Base-by-base conservation (phyloP, 495 filamentous ascomycete species). In the Penicillium bovifimosum region DNA sequence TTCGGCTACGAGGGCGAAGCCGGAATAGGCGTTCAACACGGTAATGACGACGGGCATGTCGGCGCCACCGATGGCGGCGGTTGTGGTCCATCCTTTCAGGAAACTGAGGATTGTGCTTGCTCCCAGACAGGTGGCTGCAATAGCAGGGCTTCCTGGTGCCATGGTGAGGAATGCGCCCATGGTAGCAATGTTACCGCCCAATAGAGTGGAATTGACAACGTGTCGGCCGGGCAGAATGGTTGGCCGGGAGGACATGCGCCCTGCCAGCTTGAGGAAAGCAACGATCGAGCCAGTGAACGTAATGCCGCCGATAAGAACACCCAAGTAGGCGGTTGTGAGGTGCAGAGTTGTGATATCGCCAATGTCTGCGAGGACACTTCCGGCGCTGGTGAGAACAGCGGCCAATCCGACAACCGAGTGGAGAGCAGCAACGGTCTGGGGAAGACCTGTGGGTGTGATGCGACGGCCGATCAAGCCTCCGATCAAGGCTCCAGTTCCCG, bases 1-100 rank as follows among this genome's bases (percentile, higher is more conserved):
- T 65, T 92, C 88, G 0, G 88, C 87, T 1, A 92, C 86, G 29
- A 92, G 71, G 0, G 88, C 88, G 51, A 92, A 92, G 8, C 88
- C 88, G 38, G 86, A 89, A 59, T 91, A 92, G 3, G 88, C 88
- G 61, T 92, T 92, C 11, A 92, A 72, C 6, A 91, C 87, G 0
- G 87, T 92, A 53, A 92, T 91, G 16, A 90, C 88, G 14, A 92
- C 88, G 13, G 87, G 86, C 86, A 90, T 90, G 60, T 90, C 87
- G 5, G 87, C 88, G n/a, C 87, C 88, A 9, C 88, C 88, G 63
- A 92, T 90, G 9, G 86, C 86, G 29, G 88, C 74, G 0, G 88
- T 92, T 2, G 88, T 90, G 9, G 88, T 92, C 57, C 78, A 90
- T 4, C 88, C 88, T 61, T 92, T 90, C 50, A 86, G 56, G 73